A percentile compares a stretch with the other conserved stretches of the same genome.
Evolutionary conservation across 805 yeast genomes (phyloP).

Genomic region (Ogataea paraovalis): DNA sequence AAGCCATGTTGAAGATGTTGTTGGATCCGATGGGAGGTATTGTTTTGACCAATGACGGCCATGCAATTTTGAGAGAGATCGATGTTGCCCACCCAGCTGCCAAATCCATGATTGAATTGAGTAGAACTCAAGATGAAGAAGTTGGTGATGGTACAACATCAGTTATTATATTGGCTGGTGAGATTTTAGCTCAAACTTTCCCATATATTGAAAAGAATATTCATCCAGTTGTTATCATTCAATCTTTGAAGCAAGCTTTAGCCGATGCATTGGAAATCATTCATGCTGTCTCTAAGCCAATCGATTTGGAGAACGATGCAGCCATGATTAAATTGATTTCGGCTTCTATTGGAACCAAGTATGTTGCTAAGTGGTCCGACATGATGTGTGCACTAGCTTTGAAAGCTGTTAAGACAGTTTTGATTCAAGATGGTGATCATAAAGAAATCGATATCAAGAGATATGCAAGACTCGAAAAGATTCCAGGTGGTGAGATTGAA

Average conservation of each 20-base stretch:
- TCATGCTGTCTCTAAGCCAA: slow-evolving; percentile 75
- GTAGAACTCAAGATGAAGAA: slow-evolving; percentile 97
- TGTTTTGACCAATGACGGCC: slow-evolving; percentile 96
- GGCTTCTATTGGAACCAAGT: slow-evolving; percentile 95
- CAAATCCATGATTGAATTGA: slow-evolving; percentile 93
- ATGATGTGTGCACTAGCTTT: slow-evolving; percentile 88
- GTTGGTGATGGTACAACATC: slow-evolving; percentile 92
- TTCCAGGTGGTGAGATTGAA: slow-evolving; percentile 96
- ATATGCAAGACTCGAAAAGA: slow-evolving; percentile 89
- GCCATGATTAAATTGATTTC: slow-evolving; percentile 84
- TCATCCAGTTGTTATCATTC: slow-evolving; percentile 94
- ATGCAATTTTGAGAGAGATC: slow-evolving; percentile 94
- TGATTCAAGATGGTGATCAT: slow-evolving; percentile 54
- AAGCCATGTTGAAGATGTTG: slow-evolving; percentile 97
- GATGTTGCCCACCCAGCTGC: slow-evolving; percentile 99
- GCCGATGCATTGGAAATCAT: slow-evolving; percentile 87
- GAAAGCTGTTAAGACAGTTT: slow-evolving; percentile 81
- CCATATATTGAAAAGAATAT: slow-evolving; percentile 93
- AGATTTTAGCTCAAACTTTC: slow-evolving; percentile 89
- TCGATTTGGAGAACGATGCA: slow-evolving; percentile 76
- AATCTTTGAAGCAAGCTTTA: slow-evolving; percentile 87
- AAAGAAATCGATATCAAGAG: slow-evolving; percentile 91
- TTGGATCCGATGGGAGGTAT: slow-evolving; percentile 97
- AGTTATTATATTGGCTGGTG: slow-evolving; percentile 95
- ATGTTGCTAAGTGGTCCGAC: slow-evolving; percentile 84